Evolutionary conservation across 768 basidiomycete genomes (phyloP).

Genomic region (Phlegmacium glaucopus): DNA sequence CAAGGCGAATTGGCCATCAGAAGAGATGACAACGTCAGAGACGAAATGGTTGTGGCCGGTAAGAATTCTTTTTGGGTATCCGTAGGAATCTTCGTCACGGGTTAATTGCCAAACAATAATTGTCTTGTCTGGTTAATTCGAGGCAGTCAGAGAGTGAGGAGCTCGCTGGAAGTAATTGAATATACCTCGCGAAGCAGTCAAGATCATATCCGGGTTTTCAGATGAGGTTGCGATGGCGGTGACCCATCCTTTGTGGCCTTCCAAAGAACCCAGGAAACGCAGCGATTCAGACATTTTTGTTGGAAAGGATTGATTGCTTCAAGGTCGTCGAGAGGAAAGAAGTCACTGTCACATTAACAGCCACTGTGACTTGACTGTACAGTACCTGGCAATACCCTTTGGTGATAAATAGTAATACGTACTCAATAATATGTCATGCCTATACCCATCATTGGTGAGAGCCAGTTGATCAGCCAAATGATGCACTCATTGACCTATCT

Average conservation of each 20-base stretch:
- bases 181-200: slow-evolving; percentile 95
- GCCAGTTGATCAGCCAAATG: slow-evolving; percentile 22
- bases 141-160: slow-evolving; percentile 12
- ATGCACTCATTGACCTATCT: slow-evolving; percentile 18
- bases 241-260: slow-evolving; percentile 96
- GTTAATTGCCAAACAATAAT: slow-evolving; percentile 99
- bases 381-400: slow-evolving; percentile 41
- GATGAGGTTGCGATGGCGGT: slow-evolving; percentile 98
- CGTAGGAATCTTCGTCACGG: slow-evolving; percentile 86
- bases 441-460: slow-evolving; percentile 52
- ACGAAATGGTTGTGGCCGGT: slow-evolving; percentile 99
- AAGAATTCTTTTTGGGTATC: slow-evolving; percentile 95
- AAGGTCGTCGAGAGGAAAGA: slow-evolving; percentile 22
- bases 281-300: slow-evolving; percentile 77
- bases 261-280: slow-evolving; percentile 87
- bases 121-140: slow-evolving; percentile 81
- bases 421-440: slow-evolving; percentile 78
- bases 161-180: slow-evolving; percentile 14
- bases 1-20: slow-evolving; percentile 98
- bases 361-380: slow-evolving; percentile 65
- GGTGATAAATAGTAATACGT: too few relatives aligned
- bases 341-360: slow-evolving; percentile 44
- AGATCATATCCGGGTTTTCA: slow-evolving; percentile 99
- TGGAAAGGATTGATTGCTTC: slow-evolving; percentile 22
- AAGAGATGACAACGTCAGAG: slow-evolving; percentile 97